Conservation (phyloP, 768 basidiomycete species). For the Cubamyces lactineus region DNA sequence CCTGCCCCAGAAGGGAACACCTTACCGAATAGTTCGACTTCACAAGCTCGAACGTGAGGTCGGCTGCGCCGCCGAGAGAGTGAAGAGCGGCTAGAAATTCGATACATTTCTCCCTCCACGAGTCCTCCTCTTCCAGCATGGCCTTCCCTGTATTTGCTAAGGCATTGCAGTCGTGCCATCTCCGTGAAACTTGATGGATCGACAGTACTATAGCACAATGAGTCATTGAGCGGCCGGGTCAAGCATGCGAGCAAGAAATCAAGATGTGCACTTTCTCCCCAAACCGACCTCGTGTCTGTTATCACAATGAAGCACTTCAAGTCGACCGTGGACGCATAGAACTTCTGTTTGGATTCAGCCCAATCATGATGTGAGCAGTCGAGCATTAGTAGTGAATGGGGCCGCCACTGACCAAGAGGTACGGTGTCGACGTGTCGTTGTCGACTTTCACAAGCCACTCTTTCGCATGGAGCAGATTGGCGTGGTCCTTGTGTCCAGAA, state of each 20-base stretch:
- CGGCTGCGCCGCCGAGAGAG: slow-evolving; percentile 60
- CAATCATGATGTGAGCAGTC: background rate
- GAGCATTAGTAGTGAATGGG: background rate
- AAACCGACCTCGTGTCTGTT: slow-evolving; percentile 75
- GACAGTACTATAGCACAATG: slow-evolving; percentile 1
- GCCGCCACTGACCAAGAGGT: slow-evolving; percentile 65
- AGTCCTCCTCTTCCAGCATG: slow-evolving; percentile 52
- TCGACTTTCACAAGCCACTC: slow-evolving; percentile 80
- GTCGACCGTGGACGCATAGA: slow-evolving; percentile 57
- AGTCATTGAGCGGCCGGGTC: background rate
- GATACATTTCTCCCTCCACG: slow-evolving; percentile 60
- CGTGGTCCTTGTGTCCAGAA: slow-evolving; percentile 48
- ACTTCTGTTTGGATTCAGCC: slow-evolving; percentile 54
- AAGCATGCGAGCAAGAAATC: background rate
- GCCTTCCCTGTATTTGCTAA: slow-evolving; percentile 32
- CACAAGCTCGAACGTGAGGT: slow-evolving; percentile 60
- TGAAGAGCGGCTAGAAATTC: slow-evolving; percentile 61
- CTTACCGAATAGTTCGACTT: slow-evolving; percentile 64
- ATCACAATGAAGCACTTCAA: slow-evolving; percentile 62
- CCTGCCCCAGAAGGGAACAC: slow-evolving; percentile 21
- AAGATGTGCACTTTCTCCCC: slow-evolving; percentile 64
- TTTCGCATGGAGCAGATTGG: slow-evolving; percentile 58
- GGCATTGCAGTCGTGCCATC: slow-evolving; percentile 68
- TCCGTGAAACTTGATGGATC: slow-evolving; percentile 58
- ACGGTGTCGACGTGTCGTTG: slow-evolving; percentile 59